Evolutionary conservation across 306 rosid species (phyloP), one percentile per base, ranked within the genome.

Genomic region (Pachyrhizus erosus): DNA sequence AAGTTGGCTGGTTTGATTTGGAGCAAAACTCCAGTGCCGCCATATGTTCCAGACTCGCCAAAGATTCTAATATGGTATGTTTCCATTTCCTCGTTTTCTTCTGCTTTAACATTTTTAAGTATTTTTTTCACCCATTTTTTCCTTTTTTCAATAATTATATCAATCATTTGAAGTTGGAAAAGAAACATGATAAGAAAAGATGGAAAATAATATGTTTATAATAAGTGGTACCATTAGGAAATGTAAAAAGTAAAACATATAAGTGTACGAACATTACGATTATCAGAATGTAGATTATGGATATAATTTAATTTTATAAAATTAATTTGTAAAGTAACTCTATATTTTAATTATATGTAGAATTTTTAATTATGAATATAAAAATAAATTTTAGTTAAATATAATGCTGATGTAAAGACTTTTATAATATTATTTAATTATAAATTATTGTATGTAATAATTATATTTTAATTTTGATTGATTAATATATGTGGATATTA

Each of bases 1-100:
- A 90, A 80, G 83, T 88, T 20, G 87, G 78, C 0, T 90, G 93
- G 93, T 90, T 80, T 9, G 93, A 90, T 66, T 72, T 54, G 12
- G 85, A 77, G 1, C 55, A 75, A 5, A 90, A 90, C 15, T 88
- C 91, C 9, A 90, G 68, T 12, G 87, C 86, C 66, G 82, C 88
- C 54, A 4, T 90, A 80, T 90, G 89, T 69, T 86, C 91, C 8
- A 82, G 83, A 45, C 85, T 90, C 27, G 80, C 93, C 80, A 88
- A 84, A 40, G 93, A 90, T 23, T 84, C 91, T 29, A 85, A 82
- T 48, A 78, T 83, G 87, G 93, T 84, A 80, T 0, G 82, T 46
- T 75, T 75, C 18, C 24, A 0, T 55, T 29, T 52, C 1, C 51
- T 45, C 13, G 0, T 0, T 70, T 70, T 24, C 58, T 13, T 42